A percentile compares a stretch with the other conserved stretches of the same genome.
These are phyloP conservation scores for Croton laevigatus DNA, from an alignment of 441 rosid genomes.

Conservation along the genomic window DNA sequence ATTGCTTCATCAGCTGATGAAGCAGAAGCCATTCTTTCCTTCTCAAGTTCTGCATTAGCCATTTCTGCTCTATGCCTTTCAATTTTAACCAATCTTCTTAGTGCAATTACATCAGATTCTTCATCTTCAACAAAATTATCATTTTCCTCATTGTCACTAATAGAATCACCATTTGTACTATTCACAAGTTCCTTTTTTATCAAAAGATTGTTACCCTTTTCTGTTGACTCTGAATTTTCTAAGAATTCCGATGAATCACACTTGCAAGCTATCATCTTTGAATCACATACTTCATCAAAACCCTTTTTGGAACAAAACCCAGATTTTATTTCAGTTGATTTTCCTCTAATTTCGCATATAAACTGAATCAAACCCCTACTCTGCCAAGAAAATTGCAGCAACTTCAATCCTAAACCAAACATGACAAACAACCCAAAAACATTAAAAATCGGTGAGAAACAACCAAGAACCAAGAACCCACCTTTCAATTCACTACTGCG, in stretches of 20 bases:
- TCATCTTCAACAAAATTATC: slow-evolving; percentile 50
- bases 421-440: slow-evolving; percentile 41
- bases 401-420: slow-evolving; percentile 41
- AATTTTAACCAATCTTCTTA: slow-evolving; percentile 55
- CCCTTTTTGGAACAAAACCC: slow-evolving; percentile 27
- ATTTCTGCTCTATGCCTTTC: slow-evolving; percentile 47
- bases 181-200: background rate
- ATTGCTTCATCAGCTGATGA: slow-evolving; percentile 81
- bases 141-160: slow-evolving; percentile 19
- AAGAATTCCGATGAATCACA: slow-evolving; percentile 19
- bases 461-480: slow-evolving; percentile 45
- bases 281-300: slow-evolving; percentile 19
- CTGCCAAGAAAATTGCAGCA: slow-evolving; percentile 33
- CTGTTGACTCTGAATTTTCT: slow-evolving; percentile 19
- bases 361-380: slow-evolving; percentile 28
- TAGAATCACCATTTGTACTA: slow-evolving; percentile 3
- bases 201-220: slow-evolving; percentile 1
- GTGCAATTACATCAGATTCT: slow-evolving; percentile 41
- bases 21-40: slow-evolving; percentile 70
- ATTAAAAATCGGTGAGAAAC: slow-evolving; percentile 37
- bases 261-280: slow-evolving; percentile 22
- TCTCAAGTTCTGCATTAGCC: slow-evolving; percentile 55
- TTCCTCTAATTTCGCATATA: slow-evolving; percentile 29
- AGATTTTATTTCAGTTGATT: slow-evolving; percentile 24
- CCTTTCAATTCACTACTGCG: slow-evolving; percentile 32